These are phyloP conservation scores for Didymella glomerata DNA, from an alignment of 2,329 filamentous ascomycete genomes.

Conservation along the genomic window DNA sequence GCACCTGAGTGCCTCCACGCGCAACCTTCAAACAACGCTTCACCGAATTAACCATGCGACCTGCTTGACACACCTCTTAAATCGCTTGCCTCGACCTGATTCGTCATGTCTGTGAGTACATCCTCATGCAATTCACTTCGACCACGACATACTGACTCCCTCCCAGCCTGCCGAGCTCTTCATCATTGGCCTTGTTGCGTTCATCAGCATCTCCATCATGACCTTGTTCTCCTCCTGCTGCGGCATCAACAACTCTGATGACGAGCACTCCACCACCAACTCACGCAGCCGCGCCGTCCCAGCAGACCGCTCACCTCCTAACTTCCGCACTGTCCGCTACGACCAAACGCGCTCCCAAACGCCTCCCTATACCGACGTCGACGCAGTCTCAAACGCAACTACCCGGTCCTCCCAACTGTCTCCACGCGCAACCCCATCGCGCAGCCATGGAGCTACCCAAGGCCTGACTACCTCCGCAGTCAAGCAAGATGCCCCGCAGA, in stretches of 20 bases:
- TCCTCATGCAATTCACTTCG: not conserved
- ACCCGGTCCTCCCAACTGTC: not conserved
- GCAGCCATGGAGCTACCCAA: not conserved
- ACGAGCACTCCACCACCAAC: not conserved
- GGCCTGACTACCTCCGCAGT: not conserved
- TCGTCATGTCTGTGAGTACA: not conserved
- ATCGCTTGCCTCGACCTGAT: not conserved
- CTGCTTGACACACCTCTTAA: not conserved
- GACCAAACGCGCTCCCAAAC: not conserved
- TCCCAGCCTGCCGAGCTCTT: not conserved
- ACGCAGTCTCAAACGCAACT: not conserved
- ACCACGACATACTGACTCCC: not conserved
- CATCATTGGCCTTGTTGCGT: not conserved
- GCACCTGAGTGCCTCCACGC: not conserved
- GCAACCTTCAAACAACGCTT: not conserved
- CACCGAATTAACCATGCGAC: not conserved
- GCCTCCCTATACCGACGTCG: not conserved
- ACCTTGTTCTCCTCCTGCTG: slow-evolving; percentile 3
- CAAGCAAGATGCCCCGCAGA: not conserved
- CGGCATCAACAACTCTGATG: not conserved
- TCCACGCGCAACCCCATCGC: not conserved
- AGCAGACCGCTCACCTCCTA: not conserved
- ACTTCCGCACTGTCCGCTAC: not conserved
- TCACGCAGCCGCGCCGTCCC: too few species aligned
- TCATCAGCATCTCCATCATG: not conserved